Base-by-base conservation (phyloP, 306 rosid genomes). In the Casuarina cunninghamiana region DNA sequence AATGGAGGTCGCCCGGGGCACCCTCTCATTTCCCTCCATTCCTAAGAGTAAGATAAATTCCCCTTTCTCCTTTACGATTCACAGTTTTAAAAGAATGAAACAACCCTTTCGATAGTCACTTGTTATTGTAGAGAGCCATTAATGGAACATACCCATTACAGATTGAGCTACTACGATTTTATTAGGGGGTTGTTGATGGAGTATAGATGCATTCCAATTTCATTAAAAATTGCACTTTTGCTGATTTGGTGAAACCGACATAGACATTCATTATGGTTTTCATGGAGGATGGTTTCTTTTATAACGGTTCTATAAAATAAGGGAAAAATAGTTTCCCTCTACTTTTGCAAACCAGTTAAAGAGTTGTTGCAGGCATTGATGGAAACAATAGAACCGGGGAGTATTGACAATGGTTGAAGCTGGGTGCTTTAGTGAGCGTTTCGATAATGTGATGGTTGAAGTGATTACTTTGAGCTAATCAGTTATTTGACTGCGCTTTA, bases 1-100 rank as follows among this genome's bases (percentile, higher is more conserved):
- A 78, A 91, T 93, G 98, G 91, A 88, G 83, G 80, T 81, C 55
- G 74, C 87, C 39, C 35, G 84, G 79, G 83, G 63, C 60, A 83
- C 79, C 42, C 46, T 79, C 39, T 73, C 88, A 71, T 77, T 82
- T 76, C 67, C 82, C 69, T 66, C 77, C 75, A 79, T 84, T 81
- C 49, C 92, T 44, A 84, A 80, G 37, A 66, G 95, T 88, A 81
- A 86, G 91, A 53, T 74, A 6, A 50, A 57, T 67, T 42, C 43
- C 50, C 44, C 17, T 54, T 66, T 55, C 43, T 54, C 11, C 37
- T 45, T 69, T 32, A 10, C 58, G 69, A 7, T 53, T 21, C 38
- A 55, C 42, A 57, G 26, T 26, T 65, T 62, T 51, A 11, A 57
- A n/a, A n/a, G n/a, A n/a, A n/a, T n/a, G n/a, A n/a, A 42, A 69